These are phyloP conservation scores for Ambrosiella xylebori DNA, from an alignment of 2,329 filamentous ascomycete genomes.

Conservation along the genomic window DNA sequence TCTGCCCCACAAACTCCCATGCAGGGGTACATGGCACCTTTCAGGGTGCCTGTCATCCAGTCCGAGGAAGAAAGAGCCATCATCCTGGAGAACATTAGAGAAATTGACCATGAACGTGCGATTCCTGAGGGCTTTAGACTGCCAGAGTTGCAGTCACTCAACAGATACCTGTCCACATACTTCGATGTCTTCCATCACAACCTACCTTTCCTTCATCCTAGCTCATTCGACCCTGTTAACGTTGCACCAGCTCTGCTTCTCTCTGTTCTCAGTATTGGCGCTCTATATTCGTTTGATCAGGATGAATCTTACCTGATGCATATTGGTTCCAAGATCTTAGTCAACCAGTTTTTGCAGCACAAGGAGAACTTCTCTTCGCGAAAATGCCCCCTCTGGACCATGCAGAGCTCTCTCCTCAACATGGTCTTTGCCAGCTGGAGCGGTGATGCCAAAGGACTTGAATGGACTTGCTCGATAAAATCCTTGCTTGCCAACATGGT, in stretches of 20 bases:
- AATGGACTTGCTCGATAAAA: slow-evolving; percentile 99
- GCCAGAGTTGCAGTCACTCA: slow-evolving; percentile 62
- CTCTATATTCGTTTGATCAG: slow-evolving; percentile 90
- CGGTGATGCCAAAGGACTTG: slow-evolving; percentile 87
- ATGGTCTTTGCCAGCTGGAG: slow-evolving; percentile 99
- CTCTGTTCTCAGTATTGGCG: slow-evolving; percentile 85
- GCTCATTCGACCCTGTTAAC: slow-evolving; percentile 69
- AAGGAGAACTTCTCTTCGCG: slow-evolving; percentile 98
- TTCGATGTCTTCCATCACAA: slow-evolving; percentile 97
- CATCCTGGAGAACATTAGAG: slow-evolving; percentile 74
- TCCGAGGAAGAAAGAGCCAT: slow-evolving; percentile 71
- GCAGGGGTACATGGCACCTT: slow-evolving; percentile 19
- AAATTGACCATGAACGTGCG: slow-evolving; percentile 61
- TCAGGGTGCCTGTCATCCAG: slow-evolving; percentile 61
- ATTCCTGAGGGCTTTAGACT: slow-evolving; percentile 82
- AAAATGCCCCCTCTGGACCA: slow-evolving; percentile 94
- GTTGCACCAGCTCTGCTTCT: slow-evolving; percentile 70
- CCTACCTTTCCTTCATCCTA: slow-evolving; percentile 82
- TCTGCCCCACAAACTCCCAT: slow-evolving; percentile 16
- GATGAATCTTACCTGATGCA: slow-evolving; percentile 95
- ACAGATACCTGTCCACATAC: slow-evolving; percentile 87
- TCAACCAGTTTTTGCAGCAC: slow-evolving; percentile 93
- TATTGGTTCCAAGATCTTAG: slow-evolving; percentile 90
- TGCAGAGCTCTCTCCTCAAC: slow-evolving; percentile 92
- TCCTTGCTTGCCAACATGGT: slow-evolving; percentile 97